phyloP scores from a whole-genome alignment of 805 yeast species.

The Metschnikowia noctiluminum region DNA sequence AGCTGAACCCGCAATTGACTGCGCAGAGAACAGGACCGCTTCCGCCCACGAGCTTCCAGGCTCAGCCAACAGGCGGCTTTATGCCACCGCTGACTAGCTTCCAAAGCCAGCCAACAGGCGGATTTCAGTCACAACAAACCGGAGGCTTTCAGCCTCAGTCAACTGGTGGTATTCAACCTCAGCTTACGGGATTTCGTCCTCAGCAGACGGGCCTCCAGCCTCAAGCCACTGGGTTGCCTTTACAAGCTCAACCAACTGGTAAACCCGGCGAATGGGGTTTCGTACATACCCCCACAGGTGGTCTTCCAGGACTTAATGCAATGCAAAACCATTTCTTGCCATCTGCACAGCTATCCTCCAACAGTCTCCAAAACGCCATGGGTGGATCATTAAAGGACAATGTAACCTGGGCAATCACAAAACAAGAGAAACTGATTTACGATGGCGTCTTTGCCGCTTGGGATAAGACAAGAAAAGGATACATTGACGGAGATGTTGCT shows the following conservation, averaged over 20 bases:
- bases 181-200: conserved; percentile 35
- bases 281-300: conserved; percentile 64
- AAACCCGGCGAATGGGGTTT: conserved; percentile 81
- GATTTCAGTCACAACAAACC: conserved; percentile 14
- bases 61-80: conserved; percentile 20
- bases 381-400: conserved; percentile 45
- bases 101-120: conserved; percentile 21
- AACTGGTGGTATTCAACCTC: conserved; percentile 11
- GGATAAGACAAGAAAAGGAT: conserved; percentile 69
- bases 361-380: conserved; percentile 42
- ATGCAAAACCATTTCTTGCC: conserved; percentile 71
- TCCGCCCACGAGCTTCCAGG: conserved; percentile 16
- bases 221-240: conserved; percentile 12
- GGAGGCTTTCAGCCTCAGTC: conserved; percentile 12
- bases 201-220: conserved; percentile 28
- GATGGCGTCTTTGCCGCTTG: conserved; percentile 86
- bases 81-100: conserved; percentile 13
- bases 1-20: conserved; percentile 7
- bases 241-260: conserved; percentile 58
- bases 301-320: conserved; percentile 65
- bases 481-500: conserved; percentile 75
- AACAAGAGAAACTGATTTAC: conserved; percentile 82
- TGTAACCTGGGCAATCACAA: conserved; percentile 79
- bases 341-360: conserved; percentile 32
- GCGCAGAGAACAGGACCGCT: conserved; percentile 18